Evolutionary conservation across 2,329 filamentous ascomycete genomes (phyloP).

Genomic region (Fusarium armeniacum): DNA sequence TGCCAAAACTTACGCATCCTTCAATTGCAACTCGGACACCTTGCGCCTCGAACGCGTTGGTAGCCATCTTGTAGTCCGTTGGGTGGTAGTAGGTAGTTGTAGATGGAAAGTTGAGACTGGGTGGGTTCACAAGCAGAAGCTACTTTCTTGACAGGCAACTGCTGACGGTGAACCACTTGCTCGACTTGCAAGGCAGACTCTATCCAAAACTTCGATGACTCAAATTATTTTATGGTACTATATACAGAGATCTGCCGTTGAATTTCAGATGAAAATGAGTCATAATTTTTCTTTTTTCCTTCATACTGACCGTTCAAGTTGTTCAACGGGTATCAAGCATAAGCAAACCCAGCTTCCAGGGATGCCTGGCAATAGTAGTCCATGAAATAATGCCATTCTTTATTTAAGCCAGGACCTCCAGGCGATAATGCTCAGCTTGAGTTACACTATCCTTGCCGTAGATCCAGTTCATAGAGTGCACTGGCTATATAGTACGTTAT

Average conservation of each 20-base stretch:
- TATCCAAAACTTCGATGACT: slow-evolving; percentile 13
- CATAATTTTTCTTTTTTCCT: neutral
- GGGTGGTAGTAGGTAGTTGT: slow-evolving; percentile 19
- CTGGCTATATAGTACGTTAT: too few species aligned
- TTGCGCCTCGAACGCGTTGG: slow-evolving; percentile 53
- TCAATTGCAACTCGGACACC: slow-evolving; percentile 84
- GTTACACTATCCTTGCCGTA: slow-evolving; percentile 13
- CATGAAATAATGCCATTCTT: slow-evolving; percentile 14
- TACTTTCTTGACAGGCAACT: slow-evolving; percentile 10
- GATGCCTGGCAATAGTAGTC: neutral
- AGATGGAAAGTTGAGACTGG: slow-evolving; percentile 34
- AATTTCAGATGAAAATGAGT: neutral
- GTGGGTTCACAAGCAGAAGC: slow-evolving; percentile 33
- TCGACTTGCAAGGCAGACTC: neutral
- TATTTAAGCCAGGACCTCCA: slow-evolving; percentile 6
- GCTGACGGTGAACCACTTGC: slow-evolving; percentile 5
- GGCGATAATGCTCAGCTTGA: slow-evolving; percentile 11
- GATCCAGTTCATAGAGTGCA: neutral
- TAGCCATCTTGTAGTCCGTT: slow-evolving; percentile 48
- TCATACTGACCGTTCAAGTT: neutral
- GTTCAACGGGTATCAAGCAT: neutral
- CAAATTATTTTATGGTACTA: neutral
- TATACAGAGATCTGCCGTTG: neutral
- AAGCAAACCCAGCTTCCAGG: slow-evolving; percentile 6
- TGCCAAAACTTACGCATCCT: slow-evolving; percentile 77